Base-by-base conservation (phyloP, 352 stramenopile genomes). In the Blastocystis hominis region DNA sequence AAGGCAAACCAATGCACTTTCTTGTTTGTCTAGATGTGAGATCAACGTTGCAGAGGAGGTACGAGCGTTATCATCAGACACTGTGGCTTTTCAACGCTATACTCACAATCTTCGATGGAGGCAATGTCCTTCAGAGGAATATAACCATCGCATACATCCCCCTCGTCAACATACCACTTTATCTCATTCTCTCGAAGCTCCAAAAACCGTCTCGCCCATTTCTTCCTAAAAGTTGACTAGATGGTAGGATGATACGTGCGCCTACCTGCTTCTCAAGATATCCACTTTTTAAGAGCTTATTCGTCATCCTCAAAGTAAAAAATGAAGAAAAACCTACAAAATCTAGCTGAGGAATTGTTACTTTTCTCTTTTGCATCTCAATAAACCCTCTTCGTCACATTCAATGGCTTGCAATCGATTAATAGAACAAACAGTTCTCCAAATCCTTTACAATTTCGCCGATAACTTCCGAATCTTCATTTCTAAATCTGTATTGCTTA, bases 221-320 rank as follows among this genome's bases (percentile, higher is more conserved):
- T 87, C 77, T 87, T 87, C n/a, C 77, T 40, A 59, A 87, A 87
- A 44, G 62, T 78, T n/a, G 38, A 46, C 77, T 87, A 75, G 7
- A 5, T 38, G 17, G 17, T 30, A 38, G 42, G 55, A 64, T 56
- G 13, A 3, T 5, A 5, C 0, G 34, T 4, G 3, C 17, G 56
- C n/a, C 3, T 53, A 87, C 77, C 77, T 87, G 77, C 34, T 87
- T 87, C 50, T 87, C 77, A 30, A 87, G 77, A 87, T 87, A 87
- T 7, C 77, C 77, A 55, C 62, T 78, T 56, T 87, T 87, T 50
- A 87, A 59, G 34, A 87, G 62, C 50, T 87, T 87, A 46, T 87
- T 84, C 30, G 72, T 84, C 72, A 84, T 84, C n/a, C 10, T 20
- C 13, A 59, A 20, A n/a, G 50, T n/a, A 59, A n/a, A 59, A 2